Conservation (phyloP, 2,329 filamentous ascomycete genomes). For the Bimuria novae-zelandiae region DNA sequence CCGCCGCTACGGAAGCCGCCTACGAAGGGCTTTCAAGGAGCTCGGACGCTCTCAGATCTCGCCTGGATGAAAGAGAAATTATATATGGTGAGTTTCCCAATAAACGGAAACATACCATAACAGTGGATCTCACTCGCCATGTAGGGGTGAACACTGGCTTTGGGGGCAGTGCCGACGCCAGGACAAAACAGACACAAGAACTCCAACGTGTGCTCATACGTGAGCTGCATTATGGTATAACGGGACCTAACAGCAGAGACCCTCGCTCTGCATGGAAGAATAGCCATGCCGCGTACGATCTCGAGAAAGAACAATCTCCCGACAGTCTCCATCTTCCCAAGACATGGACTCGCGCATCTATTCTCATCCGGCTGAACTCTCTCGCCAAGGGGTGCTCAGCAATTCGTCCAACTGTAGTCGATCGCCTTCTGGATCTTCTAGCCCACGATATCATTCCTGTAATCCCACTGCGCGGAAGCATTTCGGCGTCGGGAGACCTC, state of each 20-base stretch:
- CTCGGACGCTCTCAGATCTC: too few species aligned
- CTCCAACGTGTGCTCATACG: not conserved
- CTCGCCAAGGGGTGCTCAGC: conserved; percentile 61
- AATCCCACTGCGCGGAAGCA: conserved; percentile 22
- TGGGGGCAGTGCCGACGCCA: not conserved
- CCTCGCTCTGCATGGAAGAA: not conserved
- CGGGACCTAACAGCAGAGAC: not conserved
- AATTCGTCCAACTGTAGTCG: conserved; percentile 53
- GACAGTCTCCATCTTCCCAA: not conserved
- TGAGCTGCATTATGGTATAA: not conserved
- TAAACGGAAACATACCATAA: not conserved
- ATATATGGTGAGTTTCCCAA: not conserved
- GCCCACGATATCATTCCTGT: conserved; percentile 35
- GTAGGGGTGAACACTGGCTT: not conserved
- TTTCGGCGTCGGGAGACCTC: conserved; percentile 64
- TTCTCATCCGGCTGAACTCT: conserved; percentile 61
- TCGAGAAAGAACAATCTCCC: not conserved
- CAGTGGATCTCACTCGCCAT: not conserved
- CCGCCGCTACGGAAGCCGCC: too few species aligned
- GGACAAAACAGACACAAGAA: not conserved
- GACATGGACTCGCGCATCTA: conserved; percentile 49
- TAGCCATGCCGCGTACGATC: not conserved
- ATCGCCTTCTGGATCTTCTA: conserved; percentile 48
- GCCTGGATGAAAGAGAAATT: not conserved
- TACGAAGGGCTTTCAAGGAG: too few species aligned